phyloP scores from a whole-genome alignment of 2,329 filamentous ascomycete species.

The Corniculantispora saksenae region DNA sequence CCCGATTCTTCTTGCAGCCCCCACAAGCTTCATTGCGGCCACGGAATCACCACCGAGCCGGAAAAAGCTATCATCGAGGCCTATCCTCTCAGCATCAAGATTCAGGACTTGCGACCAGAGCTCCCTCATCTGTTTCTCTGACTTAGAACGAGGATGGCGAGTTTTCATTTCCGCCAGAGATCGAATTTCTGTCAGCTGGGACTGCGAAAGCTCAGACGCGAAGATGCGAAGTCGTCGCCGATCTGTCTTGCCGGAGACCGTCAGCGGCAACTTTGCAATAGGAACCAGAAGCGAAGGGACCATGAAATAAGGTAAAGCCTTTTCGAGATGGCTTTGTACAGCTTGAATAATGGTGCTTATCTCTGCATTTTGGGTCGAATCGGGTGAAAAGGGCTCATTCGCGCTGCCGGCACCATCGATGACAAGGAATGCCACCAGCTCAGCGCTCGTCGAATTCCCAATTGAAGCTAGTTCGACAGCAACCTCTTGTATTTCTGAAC shows the following conservation, averaged over 20 bases:
- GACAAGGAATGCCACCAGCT: not conserved
- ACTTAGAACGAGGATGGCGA: not conserved
- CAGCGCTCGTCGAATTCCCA: not conserved
- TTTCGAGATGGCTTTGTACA: not conserved
- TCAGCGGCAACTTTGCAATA: not conserved
- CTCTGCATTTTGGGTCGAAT: not conserved
- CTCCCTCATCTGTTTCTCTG: not conserved
- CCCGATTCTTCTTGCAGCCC: not conserved
- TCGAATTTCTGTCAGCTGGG: not conserved
- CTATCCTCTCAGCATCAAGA: not conserved
- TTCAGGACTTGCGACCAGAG: not conserved
- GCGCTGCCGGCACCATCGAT: not conserved
- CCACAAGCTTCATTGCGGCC: not conserved
- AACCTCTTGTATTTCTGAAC: slow-evolving; percentile 1
- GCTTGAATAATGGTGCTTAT: not conserved
- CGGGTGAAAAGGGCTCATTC: not conserved
- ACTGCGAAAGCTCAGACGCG: not conserved
- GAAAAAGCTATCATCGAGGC: slow-evolving; percentile 8
- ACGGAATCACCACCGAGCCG: slow-evolving; percentile 1
- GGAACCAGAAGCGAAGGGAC: slow-evolving; percentile 8
- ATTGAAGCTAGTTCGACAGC: not conserved
- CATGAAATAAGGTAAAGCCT: slow-evolving; percentile 7
- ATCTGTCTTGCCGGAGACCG: not conserved
- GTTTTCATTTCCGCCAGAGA: not conserved
- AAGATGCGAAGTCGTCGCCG: not conserved